Evolutionary conservation across 2,329 filamentous ascomycete species (phyloP), one percentile per base, ranked within the genome.

Genomic region (Trichoderma endophyticum): DNA sequence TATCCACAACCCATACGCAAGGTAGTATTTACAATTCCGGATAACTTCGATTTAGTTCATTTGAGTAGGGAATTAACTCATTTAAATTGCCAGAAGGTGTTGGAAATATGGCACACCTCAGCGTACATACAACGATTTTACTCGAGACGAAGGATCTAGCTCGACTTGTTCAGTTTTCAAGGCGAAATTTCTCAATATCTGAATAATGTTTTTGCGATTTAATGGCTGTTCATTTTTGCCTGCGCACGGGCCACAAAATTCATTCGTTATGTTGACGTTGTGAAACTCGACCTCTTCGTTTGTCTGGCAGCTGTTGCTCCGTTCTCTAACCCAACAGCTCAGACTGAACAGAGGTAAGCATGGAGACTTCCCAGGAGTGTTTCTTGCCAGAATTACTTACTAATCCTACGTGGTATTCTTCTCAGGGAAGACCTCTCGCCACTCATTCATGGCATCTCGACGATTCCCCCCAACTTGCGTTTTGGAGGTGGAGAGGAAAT

Each of bases 401-500:
- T 56, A 28, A 66, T 51, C 1, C 1, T 14, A 3, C 12, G 0
- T 36, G 0, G n/a, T 54, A 24, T 54, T 18, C 8, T 1, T 14
- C 3, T 39, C 5, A 24, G 24, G 5, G 15, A 56, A 9, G 7
- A 9, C 14, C 8, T 24, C 34, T n/a, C 21, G 5, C 8, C 3
- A 1, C 28, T 39, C 30, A 12, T 4, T 4, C 30, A 66, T 68
- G 34, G 65, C 56, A 12, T 48, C 24, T 56, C 65, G 54, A 68
- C 65, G n/a, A 21, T 14, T 68, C 26, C 34, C 65, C 11, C 39
- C 36, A 6, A 30, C 54, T 28, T 48, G 65, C 26, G 9, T 60
- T 12, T 6, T 68, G 11, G 65, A 68, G 30, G 54, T 68, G 18
- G 65, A 68, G 36, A 3, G 54, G 14, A 68, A 68, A 15, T 68